Evolutionary conservation across 163 green algal genomes (phyloP), one percentile per base, ranked within the genome.

Genomic region (Chlamydomonas reinhardtii): DNA sequence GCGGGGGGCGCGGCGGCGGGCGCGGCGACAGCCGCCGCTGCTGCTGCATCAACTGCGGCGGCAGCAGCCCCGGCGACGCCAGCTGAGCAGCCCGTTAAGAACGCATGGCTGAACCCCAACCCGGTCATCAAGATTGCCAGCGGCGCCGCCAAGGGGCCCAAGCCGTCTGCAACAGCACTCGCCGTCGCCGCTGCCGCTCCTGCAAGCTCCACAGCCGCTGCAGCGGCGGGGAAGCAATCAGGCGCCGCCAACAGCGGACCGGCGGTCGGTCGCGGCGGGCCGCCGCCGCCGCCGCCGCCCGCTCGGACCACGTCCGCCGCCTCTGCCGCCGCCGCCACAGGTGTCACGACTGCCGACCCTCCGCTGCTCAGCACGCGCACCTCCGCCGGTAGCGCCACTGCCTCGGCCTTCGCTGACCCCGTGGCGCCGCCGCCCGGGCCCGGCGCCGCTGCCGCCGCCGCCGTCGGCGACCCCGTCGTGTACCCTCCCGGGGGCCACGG

Each of bases 61-160:
- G 43, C 66, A 68, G 48, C 31, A 0, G 35, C 65, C 19, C 12
- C 24, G 25, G 16, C 25, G 64, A 39, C 37, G 20, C 31, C 66
- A 5, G 31, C 31, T n/a, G 22, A 24, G 31, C 15, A 25, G 39
- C 27, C 35, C 27, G 70, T 70, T 4, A 32, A 54, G 4, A 85
- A 85, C 32, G 68, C 79, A 8, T 85, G 79, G 79, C 69, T 85
- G 25, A 77, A 72, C 22, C 79, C 79, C 35, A 85, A 85, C 34
- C 79, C 79, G 14, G 79, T 61, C 0, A 77, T 85, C 20, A 85
- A 85, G 34, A 9, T 48, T 12, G 68, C 79, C 8, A 25, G 25
- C 17, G 68, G 43, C 20, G 65, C 74, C 25, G 34, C 68, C 24
- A 85, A 76, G 54, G 68, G 37, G n/a, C 52, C 56, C 20, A 85